Evolutionary conservation across 1,139 yeast genomes (phyloP).

Genomic region (Scheffersomyces segobiensis): DNA sequence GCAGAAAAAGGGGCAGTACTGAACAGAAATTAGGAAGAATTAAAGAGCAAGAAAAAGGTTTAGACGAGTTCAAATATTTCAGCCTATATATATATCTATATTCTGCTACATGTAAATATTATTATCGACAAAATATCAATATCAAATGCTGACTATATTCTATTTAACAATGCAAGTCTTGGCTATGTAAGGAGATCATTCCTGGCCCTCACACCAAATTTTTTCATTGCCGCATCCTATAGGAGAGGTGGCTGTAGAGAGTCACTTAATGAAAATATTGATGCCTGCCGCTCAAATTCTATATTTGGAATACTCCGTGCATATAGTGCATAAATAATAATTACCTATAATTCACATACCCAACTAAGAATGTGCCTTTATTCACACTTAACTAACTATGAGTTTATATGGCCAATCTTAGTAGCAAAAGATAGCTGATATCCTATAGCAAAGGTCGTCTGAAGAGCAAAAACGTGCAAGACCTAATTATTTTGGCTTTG

Average conservation of each 20-base stretch:
- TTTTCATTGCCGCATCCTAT: not conserved
- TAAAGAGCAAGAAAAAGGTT: not conserved
- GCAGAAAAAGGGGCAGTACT: not conserved
- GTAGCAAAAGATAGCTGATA: not conserved
- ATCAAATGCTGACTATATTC: not conserved
- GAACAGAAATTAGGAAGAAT: not conserved
- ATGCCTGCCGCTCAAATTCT: not conserved
- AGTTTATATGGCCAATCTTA: not conserved
- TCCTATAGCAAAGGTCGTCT: not conserved
- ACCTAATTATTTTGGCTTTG: not conserved
- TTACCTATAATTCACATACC: not conserved
- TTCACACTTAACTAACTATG: not conserved
- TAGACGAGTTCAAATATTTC: not conserved
- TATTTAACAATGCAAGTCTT: not conserved
- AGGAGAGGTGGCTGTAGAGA: not conserved
- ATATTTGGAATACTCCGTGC: not conserved
- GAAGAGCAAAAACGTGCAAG: not conserved
- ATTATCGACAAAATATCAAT: no score
- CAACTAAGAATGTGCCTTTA: constrained; percentile 2
- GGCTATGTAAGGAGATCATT: not conserved
- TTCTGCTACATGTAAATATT: not conserved
- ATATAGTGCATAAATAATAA: not conserved
- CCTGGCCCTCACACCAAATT: not conserved
- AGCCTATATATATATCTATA: not conserved
- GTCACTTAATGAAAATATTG: not conserved